phyloP scores from a whole-genome alignment of 495 filamentous ascomycete species.

The Trichoderma virens region DNA sequence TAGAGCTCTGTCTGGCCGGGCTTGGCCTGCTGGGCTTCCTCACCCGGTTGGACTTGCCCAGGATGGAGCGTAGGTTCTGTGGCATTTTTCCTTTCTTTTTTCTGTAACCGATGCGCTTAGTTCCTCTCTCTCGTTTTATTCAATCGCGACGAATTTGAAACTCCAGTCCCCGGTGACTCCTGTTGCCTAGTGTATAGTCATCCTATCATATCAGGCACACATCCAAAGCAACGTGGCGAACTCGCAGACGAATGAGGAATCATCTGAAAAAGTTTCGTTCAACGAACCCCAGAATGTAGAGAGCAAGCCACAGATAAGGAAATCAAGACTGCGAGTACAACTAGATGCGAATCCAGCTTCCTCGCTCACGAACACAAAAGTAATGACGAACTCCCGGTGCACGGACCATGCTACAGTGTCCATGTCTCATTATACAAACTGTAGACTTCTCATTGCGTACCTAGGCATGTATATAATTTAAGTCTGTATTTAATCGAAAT shows the following conservation, averaged over 20 bases:
- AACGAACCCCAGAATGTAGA: too few relatives aligned
- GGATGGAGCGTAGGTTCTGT: slow-evolving; percentile 7
- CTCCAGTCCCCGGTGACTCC: background rate
- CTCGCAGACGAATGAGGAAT: background rate
- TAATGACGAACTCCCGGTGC: too few relatives aligned
- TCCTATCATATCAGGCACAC: background rate
- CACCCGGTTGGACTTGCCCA: slow-evolving; percentile 10
- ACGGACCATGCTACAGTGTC: too few relatives aligned
- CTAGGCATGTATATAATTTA: too few relatives aligned
- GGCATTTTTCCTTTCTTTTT: background rate
- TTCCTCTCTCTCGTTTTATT: background rate
- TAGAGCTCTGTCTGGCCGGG: background rate
- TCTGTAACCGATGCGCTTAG: background rate
- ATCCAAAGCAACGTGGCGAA: background rate
- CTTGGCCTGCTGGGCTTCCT: slow-evolving; percentile 2
- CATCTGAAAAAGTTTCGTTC: background rate
- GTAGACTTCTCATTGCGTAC: too few relatives aligned
- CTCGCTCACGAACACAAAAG: too few relatives aligned
- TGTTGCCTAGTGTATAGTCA: background rate
- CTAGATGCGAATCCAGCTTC: too few relatives aligned
- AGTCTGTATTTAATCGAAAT: too few relatives aligned
- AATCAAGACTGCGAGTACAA: too few relatives aligned
- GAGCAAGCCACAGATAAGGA: too few relatives aligned
- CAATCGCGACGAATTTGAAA: background rate
- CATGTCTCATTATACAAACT: too few relatives aligned